Percentiles rank a stretch among this genome's conserved stretches.
Conservation (phyloP, 306 rosid species). For the Quillaja saponaria region DNA sequence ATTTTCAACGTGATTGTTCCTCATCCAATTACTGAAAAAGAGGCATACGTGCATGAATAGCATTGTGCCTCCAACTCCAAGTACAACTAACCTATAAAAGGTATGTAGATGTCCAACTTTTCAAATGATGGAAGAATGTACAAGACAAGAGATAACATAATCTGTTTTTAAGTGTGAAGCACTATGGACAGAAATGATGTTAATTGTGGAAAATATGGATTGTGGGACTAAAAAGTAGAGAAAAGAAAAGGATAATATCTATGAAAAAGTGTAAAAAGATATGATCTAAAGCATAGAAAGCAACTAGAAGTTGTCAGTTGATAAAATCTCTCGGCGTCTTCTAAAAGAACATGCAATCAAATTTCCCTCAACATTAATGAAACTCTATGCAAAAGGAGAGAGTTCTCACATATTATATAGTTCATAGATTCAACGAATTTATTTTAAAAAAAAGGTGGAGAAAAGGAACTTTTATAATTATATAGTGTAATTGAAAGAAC, state of each 20-base stretch:
- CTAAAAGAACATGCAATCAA: too few species aligned
- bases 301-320: too few species aligned
- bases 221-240: conserved; percentile 34
- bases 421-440: too few species aligned
- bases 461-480: too few species aligned
- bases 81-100: conserved; percentile 23
- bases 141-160: conserved; percentile 24
- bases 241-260: conserved; percentile 34
- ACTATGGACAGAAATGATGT: conserved; percentile 47
- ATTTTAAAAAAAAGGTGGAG: too few species aligned
- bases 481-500: too few species aligned
- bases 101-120: conserved; percentile 27
- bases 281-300: too few species aligned
- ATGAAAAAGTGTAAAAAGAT: too few species aligned
- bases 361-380: too few species aligned
- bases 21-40: conserved; percentile 39
- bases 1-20: conserved; percentile 19
- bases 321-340: too few species aligned
- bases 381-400: too few species aligned
- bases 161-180: conserved; percentile 23
- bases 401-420: too few species aligned
- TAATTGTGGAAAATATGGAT: conserved; percentile 36
- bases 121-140: conserved; percentile 29
- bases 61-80: conserved; percentile 39
- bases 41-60: conserved; percentile 36